Conservation (phyloP, 352 stramenopile genomes). For the Phytophthora ramorum region DNA sequence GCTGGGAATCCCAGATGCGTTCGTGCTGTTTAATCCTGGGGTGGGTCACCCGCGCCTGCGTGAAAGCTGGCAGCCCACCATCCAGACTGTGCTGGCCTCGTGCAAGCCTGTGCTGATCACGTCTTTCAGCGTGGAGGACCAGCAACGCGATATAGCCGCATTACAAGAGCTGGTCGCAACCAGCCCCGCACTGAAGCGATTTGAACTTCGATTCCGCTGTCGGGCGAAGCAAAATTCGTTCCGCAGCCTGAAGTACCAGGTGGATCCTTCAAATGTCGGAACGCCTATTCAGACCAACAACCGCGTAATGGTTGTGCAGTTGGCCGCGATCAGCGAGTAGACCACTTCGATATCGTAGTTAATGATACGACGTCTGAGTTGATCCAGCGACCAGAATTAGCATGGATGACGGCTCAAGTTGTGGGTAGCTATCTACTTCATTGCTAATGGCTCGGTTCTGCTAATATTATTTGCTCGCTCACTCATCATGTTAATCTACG, state of each 20-base stretch:
- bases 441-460: constrained; percentile 22
- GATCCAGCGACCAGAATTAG: not conserved
- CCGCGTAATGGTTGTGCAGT: constrained; percentile 60
- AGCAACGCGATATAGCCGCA: constrained; percentile 59
- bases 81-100: constrained; percentile 50
- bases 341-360: constrained; percentile 10
- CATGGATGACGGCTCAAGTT: constrained; percentile 1
- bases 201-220: constrained; percentile 41
- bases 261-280: constrained; percentile 48
- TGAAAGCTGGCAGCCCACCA: constrained; percentile 61
- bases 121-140: constrained; percentile 69
- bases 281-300: constrained; percentile 65
- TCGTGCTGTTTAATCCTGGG: constrained; percentile 80
- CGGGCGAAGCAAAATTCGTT: constrained; percentile 66
- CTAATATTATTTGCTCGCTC: constrained; percentile 28
- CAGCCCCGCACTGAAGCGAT: constrained; percentile 15
- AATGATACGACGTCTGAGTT: not conserved
- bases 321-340: constrained; percentile 12
- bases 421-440: constrained; percentile 23
- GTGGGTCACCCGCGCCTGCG: constrained; percentile 62
- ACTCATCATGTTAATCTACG: constrained; percentile 24
- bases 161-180: constrained; percentile 40
- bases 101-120: constrained; percentile 64
- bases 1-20: constrained; percentile 47
- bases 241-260: constrained; percentile 61